Percentiles rank a stretch among this genome's conserved stretches.
Evolutionary conservation across 192 early-diverging fungal genomes (phyloP).

Genomic region (Backusella morwellensis): DNA sequence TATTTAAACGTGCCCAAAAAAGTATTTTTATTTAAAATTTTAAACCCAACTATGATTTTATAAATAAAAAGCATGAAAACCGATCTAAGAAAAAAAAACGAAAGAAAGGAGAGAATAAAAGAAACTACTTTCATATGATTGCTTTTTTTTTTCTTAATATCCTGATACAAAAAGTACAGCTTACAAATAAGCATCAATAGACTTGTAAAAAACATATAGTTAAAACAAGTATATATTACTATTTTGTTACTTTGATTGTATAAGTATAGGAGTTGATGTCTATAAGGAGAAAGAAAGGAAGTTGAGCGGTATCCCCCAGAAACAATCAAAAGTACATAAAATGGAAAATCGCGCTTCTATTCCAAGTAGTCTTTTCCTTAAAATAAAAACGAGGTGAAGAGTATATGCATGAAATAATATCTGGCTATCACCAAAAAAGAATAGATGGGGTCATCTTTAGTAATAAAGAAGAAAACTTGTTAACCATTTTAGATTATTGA

Average conservation of each 20-base stretch:
- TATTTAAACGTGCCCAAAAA: not conserved
- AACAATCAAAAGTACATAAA: not conserved
- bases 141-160: not conserved
- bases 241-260: not conserved
- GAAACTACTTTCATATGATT: not conserved
- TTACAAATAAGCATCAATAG: not conserved
- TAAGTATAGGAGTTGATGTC: not conserved
- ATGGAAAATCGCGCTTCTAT: not conserved
- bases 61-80: conserved; percentile 1
- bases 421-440: not conserved
- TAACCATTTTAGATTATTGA: not conserved
- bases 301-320: not conserved
- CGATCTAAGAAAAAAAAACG: not conserved
- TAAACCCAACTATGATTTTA: not conserved
- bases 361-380: not conserved
- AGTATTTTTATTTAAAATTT: not conserved
- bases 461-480: not conserved
- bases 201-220: not conserved
- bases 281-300: not conserved
- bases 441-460: not conserved
- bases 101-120: not conserved
- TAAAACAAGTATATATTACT: not conserved
- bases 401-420: not conserved
- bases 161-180: not conserved
- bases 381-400: not conserved